phyloP scores from a whole-genome alignment of 2,329 filamentous ascomycete species.

The Curvularia hawaiiensis region DNA sequence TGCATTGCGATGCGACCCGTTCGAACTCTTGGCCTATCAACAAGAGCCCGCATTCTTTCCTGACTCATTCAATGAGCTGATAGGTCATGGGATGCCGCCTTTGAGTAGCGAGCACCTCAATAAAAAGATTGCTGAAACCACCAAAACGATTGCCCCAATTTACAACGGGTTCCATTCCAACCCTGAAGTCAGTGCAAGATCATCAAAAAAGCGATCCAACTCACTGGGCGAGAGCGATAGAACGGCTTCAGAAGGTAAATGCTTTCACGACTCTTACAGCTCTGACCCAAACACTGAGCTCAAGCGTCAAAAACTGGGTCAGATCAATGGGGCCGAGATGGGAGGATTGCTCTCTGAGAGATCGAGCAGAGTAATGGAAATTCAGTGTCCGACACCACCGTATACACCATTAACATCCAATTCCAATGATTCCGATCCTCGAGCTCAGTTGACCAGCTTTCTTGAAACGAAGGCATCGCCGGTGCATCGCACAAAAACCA shows the following conservation, averaged over 20 bases:
- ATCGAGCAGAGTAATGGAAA: not conserved
- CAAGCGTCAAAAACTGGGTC: constrained; percentile 8
- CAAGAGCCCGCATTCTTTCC: not conserved
- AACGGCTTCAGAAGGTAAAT: too few species aligned
- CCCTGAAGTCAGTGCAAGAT: not conserved
- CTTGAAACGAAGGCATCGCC: not conserved
- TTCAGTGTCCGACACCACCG: not conserved
- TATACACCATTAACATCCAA: not conserved
- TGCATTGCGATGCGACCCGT: constrained; percentile 5
- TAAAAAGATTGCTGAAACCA: not conserved
- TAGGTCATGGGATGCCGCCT: not conserved
- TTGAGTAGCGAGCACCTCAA: not conserved
- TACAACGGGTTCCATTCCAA: not conserved
- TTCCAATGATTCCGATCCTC: not conserved
- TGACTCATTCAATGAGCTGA: not conserved
- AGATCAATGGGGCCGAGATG: not conserved
- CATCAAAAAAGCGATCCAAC: constrained; percentile 18
- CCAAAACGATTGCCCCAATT: not conserved
- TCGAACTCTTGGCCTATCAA: not conserved
- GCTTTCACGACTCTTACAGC: not conserved
- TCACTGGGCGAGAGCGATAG: not conserved
- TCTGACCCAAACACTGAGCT: not conserved
- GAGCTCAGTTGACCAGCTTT: not conserved
- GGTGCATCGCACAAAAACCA: not conserved
- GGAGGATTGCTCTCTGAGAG: not conserved